Conservation (phyloP, 495 filamentous ascomycete species). For the Daldinia bambusicola region DNA sequence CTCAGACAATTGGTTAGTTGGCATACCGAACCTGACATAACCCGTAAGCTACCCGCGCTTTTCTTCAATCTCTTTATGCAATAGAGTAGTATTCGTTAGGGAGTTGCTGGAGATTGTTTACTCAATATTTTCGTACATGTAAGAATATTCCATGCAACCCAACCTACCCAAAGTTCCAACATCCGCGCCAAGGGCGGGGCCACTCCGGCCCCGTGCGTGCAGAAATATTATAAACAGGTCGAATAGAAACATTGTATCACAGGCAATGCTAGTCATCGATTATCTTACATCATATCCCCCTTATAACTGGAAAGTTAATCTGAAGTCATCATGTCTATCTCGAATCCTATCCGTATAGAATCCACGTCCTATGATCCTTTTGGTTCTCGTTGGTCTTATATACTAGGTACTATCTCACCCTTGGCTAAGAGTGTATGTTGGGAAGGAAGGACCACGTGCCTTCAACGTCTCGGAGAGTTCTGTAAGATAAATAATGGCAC, state of each 20-base stretch:
- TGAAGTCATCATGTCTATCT: too few species aligned
- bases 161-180: background rate
- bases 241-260: too few species aligned
- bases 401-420: background rate
- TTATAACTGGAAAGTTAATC: too few species aligned
- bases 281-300: too few species aligned
- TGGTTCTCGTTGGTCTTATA: background rate
- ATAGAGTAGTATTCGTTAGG: background rate
- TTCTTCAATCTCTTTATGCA: background rate
- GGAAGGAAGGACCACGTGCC: background rate
- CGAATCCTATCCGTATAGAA: too few species aligned
- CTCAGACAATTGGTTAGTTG: conserved; percentile 1
- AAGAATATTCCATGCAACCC: background rate
- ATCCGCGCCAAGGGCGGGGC: background rate
- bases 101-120: background rate
- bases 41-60: background rate
- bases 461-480: background rate
- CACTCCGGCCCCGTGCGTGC: too few species aligned
- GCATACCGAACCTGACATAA: background rate
- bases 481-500: background rate
- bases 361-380: too few species aligned
- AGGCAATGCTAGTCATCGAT: too few species aligned
- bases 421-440: background rate
- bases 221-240: too few species aligned
- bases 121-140: background rate